Conservation (phyloP, 1,139 yeast species). For the Zygosaccharomyces sapae region DNA sequence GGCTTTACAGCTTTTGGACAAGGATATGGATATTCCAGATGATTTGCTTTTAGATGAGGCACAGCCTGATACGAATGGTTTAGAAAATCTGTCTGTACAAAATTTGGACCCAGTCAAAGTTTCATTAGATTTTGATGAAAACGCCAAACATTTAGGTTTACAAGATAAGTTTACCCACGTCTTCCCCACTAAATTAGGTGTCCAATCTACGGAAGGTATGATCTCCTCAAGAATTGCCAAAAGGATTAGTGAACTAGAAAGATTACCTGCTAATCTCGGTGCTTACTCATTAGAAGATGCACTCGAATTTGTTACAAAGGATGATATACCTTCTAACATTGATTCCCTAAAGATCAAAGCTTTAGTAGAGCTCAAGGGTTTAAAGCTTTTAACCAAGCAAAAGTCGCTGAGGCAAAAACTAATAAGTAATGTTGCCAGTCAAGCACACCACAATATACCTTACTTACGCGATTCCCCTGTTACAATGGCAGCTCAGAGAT, state of each 20-base stretch:
- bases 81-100: not conserved
- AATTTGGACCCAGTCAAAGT: conserved; percentile 30
- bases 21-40: conserved; percentile 72
- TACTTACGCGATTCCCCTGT: conserved; percentile 48
- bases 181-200: conserved; percentile 31
- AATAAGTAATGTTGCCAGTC: conserved; percentile 60
- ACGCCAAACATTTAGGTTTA: conserved; percentile 37
- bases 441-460: conserved; percentile 51
- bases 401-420: conserved; percentile 76
- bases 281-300: conserved; percentile 47
- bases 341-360: conserved; percentile 59
- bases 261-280: conserved; percentile 71
- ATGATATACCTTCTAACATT: conserved; percentile 39
- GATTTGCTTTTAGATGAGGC: conserved; percentile 34
- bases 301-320: conserved; percentile 41
- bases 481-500: conserved; percentile 56
- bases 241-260: conserved; percentile 71
- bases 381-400: conserved; percentile 77
- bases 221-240: conserved; percentile 57
- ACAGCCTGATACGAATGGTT: not conserved
- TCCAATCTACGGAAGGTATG: conserved; percentile 45
- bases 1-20: conserved; percentile 71
- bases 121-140: conserved; percentile 35
- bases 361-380: conserved; percentile 75
- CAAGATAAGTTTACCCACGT: conserved; percentile 35